These are phyloP conservation scores for Borealophlyctis nickersoniae DNA, from an alignment of 192 early-diverging fungal species.

Conservation along the genomic window DNA sequence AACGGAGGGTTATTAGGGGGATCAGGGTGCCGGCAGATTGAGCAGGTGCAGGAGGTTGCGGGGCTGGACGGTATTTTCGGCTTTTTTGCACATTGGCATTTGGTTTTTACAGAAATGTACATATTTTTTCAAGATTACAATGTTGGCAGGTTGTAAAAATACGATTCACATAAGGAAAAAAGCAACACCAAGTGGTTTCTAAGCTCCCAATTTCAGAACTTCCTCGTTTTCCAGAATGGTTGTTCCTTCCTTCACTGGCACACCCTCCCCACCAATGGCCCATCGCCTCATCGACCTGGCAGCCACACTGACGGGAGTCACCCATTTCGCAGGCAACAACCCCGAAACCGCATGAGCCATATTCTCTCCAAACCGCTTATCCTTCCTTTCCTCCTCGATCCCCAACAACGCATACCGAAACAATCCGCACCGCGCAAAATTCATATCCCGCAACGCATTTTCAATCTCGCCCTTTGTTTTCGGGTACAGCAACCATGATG, in stretches of 20 bases:
- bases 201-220: conserved; percentile 17
- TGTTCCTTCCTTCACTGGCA: neutral
- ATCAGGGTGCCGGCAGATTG: too few species aligned
- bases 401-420: conserved; percentile 60
- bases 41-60: too few species aligned
- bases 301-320: conserved; percentile 16
- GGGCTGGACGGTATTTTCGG: too few species aligned
- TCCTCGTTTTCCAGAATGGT: conserved; percentile 18
- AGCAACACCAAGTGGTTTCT: too few species aligned
- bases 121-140: too few species aligned
- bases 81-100: too few species aligned
- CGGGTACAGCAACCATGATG: conserved; percentile 65
- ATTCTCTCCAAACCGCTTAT: conserved; percentile 13
- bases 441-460: conserved; percentile 53
- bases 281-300: conserved; percentile 17
- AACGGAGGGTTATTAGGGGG: too few species aligned
- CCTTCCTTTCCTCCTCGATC: conserved; percentile 39
- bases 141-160: too few species aligned
- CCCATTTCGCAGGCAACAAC: neutral
- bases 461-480: conserved; percentile 79
- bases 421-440: conserved; percentile 62
- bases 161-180: too few species aligned
- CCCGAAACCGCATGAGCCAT: conserved; percentile 5
- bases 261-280: neutral
- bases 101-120: too few species aligned